Evolutionary conservation across 352 stramenopile genomes (phyloP), one percentile per base, ranked within the genome.

Genomic region (Phytophthora tentaculata): DNA sequence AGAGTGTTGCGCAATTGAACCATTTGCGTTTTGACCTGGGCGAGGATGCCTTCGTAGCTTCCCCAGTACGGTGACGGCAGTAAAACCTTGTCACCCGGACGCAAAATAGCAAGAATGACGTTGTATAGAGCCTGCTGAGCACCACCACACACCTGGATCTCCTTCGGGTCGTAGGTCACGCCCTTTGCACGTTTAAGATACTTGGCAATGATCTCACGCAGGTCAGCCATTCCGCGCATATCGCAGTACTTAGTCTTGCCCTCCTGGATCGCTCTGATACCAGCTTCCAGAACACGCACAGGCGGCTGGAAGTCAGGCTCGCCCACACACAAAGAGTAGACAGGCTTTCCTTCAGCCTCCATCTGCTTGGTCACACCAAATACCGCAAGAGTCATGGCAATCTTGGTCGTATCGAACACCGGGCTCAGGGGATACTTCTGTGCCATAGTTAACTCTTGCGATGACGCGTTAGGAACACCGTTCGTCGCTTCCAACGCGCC

Each of bases 21-120:
- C 0, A 96, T 84, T 32, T 84, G 84, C 2, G 90, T 95, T 29
- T 89, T 90, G 2, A 92, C 90, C 28, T 99, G 81, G 43, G 88
- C 83, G 26, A 94, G 86, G 61, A 99, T 99, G 74, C 97, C 95
- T 8, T 96, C 94, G 82, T 99, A 99, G 28, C 81, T 98, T 7
- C 97, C 94, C 96, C 96, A 99, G 82, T 98, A 99, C 9, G 97
- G 97, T 19, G 96, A 93, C n/a, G 97, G 97, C 52, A 99, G 88
- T 43, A 99, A 74, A 2, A 99, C 96, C 62, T 97, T 89, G 73
- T 99, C 97, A 7, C 96, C 96, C 1, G 86, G 79, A 13, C 92
- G 82, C 63, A 85, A 93, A 29, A 97, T 81, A 0, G 94, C 88
- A 41, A 98, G 74, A 2, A 99, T 77, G 17, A 92, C 87, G 69